These are phyloP conservation scores for Trichosporon inkin DNA, from an alignment of 1,284 basidiomycete genomes.

Conservation along the genomic window DNA sequence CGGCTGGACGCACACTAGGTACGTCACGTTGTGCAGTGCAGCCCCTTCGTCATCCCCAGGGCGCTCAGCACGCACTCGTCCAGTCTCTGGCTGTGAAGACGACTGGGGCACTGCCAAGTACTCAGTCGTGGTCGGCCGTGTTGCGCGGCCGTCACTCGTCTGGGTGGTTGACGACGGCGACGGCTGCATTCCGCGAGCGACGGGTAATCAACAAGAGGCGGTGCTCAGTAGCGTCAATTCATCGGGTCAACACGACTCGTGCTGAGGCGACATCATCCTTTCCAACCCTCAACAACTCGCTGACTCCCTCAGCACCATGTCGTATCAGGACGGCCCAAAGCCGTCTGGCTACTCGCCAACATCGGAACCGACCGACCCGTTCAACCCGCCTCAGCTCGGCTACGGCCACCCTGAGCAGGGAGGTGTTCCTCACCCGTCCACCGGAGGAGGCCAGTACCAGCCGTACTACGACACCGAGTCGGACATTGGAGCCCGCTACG, in stretches of 20 bases:
- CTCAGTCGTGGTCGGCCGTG: no score
- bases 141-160: no score
- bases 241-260: no score
- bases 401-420: conserved; percentile 31
- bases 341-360: conserved; percentile 20
- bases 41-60: no score
- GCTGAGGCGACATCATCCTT: not conserved
- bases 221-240: no score
- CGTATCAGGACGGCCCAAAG: conserved; percentile 19
- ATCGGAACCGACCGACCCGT: conserved; percentile 32
- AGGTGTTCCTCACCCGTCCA: conserved; percentile 14
- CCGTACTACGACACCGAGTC: conserved; percentile 71
- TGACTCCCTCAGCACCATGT: conserved; percentile 13
- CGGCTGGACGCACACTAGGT: not conserved
- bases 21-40: not conserved
- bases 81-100: no score
- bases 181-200: no score
- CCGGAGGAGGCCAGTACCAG: conserved; percentile 38
- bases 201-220: no score
- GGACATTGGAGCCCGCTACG: conserved; percentile 59
- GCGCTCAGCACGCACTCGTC: no score
- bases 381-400: conserved; percentile 37
- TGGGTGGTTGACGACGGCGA: no score
- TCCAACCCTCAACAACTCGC: not conserved
- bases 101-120: no score